phyloP scores from a whole-genome alignment of 352 stramenopile species.

The Phytophthora hybrid region DNA sequence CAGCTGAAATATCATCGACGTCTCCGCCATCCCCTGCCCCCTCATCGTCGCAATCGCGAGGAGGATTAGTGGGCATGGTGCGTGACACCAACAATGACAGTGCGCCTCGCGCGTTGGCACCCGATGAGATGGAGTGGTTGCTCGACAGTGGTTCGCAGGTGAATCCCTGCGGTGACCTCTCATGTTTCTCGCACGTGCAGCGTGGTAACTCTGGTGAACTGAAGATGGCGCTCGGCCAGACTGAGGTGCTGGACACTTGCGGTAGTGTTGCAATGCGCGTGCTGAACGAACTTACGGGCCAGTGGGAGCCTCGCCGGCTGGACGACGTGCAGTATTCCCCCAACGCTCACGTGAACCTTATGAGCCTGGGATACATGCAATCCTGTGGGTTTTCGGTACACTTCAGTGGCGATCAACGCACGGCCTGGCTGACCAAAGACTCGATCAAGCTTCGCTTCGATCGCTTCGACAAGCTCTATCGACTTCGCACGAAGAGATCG shows the following conservation, averaged over 20 bases:
- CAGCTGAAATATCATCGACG: not conserved
- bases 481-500: slow-evolving; percentile 3
- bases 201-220: not conserved
- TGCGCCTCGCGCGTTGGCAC: not conserved
- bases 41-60: not conserved
- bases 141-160: slow-evolving; percentile 15
- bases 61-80: not conserved
- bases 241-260: not conserved
- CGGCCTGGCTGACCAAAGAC: slow-evolving; percentile 7
- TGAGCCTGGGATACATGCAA: slow-evolving; percentile 21
- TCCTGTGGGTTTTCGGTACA: slow-evolving; percentile 5
- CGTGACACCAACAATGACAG: not conserved
- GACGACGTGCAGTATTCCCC: slow-evolving; percentile 28
- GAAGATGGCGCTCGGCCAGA: slow-evolving; percentile 11
- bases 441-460: slow-evolving; percentile 19
- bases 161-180: not conserved
- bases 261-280: slow-evolving; percentile 7
- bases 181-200: slow-evolving; percentile 3
- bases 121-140: not conserved
- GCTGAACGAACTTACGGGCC: not conserved
- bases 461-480: slow-evolving; percentile 21
- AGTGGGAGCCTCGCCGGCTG: slow-evolving; percentile 19
- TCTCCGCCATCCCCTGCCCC: not conserved
- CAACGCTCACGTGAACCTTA: slow-evolving; percentile 15
- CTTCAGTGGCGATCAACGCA: slow-evolving; percentile 14